Conservation (phyloP, 768 basidiomycete species). For the Amanita rubescens region DNA sequence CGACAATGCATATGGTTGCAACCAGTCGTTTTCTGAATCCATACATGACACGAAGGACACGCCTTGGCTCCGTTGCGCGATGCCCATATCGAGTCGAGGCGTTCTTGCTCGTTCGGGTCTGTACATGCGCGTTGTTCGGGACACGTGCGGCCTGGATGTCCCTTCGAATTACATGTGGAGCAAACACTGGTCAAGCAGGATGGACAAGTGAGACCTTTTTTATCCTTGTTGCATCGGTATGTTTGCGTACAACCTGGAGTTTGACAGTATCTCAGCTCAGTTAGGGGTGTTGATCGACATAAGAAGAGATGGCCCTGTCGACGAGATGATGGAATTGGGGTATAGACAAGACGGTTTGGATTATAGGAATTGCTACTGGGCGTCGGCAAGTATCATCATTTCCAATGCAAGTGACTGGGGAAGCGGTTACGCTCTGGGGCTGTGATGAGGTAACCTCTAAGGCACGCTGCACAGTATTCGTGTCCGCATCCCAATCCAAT, state of each 20-base stretch:
- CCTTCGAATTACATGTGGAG: slow-evolving; percentile 31
- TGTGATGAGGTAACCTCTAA: slow-evolving; percentile 39
- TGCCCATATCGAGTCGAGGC: slow-evolving; percentile 35
- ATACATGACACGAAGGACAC: slow-evolving; percentile 39
- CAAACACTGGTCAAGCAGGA: slow-evolving; percentile 46
- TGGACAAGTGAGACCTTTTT: slow-evolving; percentile 34
- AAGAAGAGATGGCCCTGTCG: slow-evolving; percentile 44
- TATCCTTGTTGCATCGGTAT: slow-evolving; percentile 33
- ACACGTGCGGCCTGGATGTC: slow-evolving; percentile 21
- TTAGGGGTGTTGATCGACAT: slow-evolving; percentile 48
- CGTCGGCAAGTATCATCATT: slow-evolving; percentile 45
- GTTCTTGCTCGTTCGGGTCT: slow-evolving; percentile 34
- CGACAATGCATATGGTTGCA: slow-evolving; percentile 50
- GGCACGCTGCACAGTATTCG: slow-evolving; percentile 40
- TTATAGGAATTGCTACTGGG: slow-evolving; percentile 46
- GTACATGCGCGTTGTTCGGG: background rate
- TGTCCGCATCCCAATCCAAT: slow-evolving; percentile 42
- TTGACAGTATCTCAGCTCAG: slow-evolving; percentile 58
- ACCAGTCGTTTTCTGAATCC: slow-evolving; percentile 43
- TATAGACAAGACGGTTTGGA: slow-evolving; percentile 42
- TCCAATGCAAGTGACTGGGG: slow-evolving; percentile 60
- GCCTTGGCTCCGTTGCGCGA: slow-evolving; percentile 30
- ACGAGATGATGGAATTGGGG: slow-evolving; percentile 44
- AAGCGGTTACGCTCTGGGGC: slow-evolving; percentile 38
- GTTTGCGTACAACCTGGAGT: slow-evolving; percentile 68